Evolutionary conservation across 2,329 filamentous ascomycete genomes (phyloP).

Genomic region (Graphilbum fragrans): DNA sequence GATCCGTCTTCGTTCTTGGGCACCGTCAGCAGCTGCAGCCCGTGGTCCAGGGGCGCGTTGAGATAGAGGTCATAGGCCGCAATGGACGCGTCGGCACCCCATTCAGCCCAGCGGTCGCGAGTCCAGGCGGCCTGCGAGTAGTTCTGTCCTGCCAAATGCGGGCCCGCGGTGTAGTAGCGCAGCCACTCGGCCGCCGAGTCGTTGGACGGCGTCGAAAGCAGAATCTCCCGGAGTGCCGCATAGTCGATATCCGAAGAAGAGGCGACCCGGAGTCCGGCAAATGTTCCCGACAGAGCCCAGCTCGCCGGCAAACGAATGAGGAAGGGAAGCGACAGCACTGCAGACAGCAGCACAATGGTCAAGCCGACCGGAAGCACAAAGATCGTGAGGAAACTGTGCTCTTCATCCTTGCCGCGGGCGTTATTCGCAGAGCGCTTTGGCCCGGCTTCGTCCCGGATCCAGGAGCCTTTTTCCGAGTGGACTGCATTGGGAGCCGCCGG

Average conservation of each 20-base stretch:
- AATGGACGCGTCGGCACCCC: constrained; percentile 53
- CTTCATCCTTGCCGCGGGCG: too few species aligned
- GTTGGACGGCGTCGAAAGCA: constrained; percentile 45
- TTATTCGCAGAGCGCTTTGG: too few species aligned
- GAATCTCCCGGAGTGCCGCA: constrained; percentile 40
- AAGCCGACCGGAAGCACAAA: neutral
- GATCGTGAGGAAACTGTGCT: neutral
- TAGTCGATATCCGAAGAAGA: constrained; percentile 23
- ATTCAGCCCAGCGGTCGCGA: constrained; percentile 57
- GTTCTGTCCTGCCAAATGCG: constrained; percentile 68
- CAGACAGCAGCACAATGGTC: constrained; percentile 3
- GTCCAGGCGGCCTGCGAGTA: constrained; percentile 65
- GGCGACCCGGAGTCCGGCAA: neutral
- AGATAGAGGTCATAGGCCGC: constrained; percentile 64
- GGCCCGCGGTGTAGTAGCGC: constrained; percentile 63
- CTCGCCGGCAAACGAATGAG: neutral
- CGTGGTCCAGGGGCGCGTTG: constrained; percentile 64
- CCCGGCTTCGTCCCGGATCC: too few species aligned
- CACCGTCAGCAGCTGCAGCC: constrained; percentile 52
- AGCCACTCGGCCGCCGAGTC: constrained; percentile 58
- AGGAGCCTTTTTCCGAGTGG: neutral
- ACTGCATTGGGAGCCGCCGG: neutral
- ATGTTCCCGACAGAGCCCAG: neutral
- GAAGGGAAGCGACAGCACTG: constrained; percentile 2
- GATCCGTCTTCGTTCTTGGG: constrained; percentile 15